Evolutionary conservation across 108 stramenopile genomes (phyloP), one percentile per base, ranked within the genome.

Genomic region (Nannochloropsis granulata): DNA sequence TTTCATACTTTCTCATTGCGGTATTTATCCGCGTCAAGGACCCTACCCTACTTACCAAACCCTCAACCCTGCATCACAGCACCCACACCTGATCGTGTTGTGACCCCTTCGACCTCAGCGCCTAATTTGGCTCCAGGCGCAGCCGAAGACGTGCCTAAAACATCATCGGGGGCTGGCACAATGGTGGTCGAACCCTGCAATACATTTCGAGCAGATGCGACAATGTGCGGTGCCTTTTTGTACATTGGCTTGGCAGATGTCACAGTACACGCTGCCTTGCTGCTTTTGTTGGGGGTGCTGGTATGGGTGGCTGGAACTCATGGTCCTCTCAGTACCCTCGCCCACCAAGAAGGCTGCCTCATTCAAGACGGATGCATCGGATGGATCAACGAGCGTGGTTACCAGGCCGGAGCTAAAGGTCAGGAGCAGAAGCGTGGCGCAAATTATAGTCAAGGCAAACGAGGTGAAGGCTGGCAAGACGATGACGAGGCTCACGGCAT

Each of bases 141-240:
- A 34, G 34, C 34, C 34, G 5, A 34, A 95, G 96, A 13, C 16
- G 45, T 46, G n/a, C n/a, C n/a, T n/a, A n/a, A n/a, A n/a, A n/a
- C n/a, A n/a, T n/a, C n/a, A n/a, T n/a, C n/a, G n/a, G n/a, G n/a
- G n/a, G n/a, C n/a, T n/a, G n/a, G 92, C 90, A 89, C 96, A 97
- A 85, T 97, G 96, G 88, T 97, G 96, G 88, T 97, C 96, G 86
- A 96, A 97, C 19, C 89, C 85, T 79, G 87, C 84, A 19, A 96
- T 94, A 88, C 95, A 34, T 34, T 34, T 34, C 34, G 34, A 34
- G 34, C 34, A 34, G 34, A 34, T 34, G 34, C 56, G 16, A 71
- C 56, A 71, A 71, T 71, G 56, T n/a, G 56, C 56, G 21, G 56
- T 71, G 5, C 56, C 56, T 71, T n/a, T 71, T 16, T n/a, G 21